Base-by-base conservation (phyloP, 75 land plant species). In the Ceratopteris richardii region DNA sequence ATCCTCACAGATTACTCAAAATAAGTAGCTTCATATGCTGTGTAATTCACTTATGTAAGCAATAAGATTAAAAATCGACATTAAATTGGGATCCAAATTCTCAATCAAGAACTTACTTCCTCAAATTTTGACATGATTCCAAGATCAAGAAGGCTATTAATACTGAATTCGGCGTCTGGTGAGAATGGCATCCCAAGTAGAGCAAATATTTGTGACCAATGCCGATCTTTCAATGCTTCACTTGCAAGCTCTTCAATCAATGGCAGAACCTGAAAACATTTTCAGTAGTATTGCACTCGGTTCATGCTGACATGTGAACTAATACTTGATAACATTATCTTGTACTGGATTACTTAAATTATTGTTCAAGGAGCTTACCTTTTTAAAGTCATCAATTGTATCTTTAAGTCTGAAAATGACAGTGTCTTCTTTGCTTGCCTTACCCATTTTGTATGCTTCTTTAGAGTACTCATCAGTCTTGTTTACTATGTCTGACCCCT, bases 211-310 rank as follows among this genome's bases (percentile, higher is more conserved):
- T 66, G 63, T 19, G 30, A 44, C 75, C 75, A 72, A 31, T 72
- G 75, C 4, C 75, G 69, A 22, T 44, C 54, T 36, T 72, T 72
- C 41, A 72, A 66, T 39, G 75, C 75, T 10, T 72, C 72, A 44
- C 63, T 72, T 54, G 75, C 75, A n/a, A 72, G 57, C 52, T 72
- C 75, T 21, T 72, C 75, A 29, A 72, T 66, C 42, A 72, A 50
- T 21, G 75, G 70, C 29, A 72, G 46, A 14, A 66, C 33, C 67
- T 65, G 22, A 3, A 33, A 33, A n/a, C n/a, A n/a, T n/a, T n/a
- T n/a, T n/a, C n/a, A n/a, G n/a, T n/a, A n/a, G n/a, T n/a, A n/a
- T n/a, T n/a, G n/a, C n/a, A n/a, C n/a, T n/a, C n/a, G n/a, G n/a
- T n/a, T n/a, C n/a, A n/a, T n/a, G n/a, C n/a, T n/a, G n/a, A n/a